phyloP scores from a whole-genome alignment of 148 eudicot genomes.

The Vaccinium macrocarpon region DNA sequence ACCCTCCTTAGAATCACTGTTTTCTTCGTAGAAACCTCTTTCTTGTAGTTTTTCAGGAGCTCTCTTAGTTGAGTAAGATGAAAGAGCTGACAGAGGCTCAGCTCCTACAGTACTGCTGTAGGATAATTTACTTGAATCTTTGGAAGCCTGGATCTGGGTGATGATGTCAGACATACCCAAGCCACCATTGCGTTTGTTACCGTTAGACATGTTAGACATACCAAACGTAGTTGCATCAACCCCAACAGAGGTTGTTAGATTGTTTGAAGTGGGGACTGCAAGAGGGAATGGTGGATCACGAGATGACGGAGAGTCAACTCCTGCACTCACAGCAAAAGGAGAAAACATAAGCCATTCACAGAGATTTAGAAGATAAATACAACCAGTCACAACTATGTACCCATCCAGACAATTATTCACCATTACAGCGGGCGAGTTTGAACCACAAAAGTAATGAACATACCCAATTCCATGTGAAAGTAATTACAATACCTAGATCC shows the following conservation, averaged over 20 bases:
- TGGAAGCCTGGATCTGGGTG: slow-evolving; percentile 76
- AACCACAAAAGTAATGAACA: neutral
- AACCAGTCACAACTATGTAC: neutral
- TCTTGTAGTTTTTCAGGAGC: slow-evolving; percentile 70
- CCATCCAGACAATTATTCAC: slow-evolving; percentile 3
- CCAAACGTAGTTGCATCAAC: slow-evolving; percentile 61
- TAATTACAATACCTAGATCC: slow-evolving; percentile 72
- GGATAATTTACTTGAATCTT: slow-evolving; percentile 63
- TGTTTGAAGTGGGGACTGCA: slow-evolving; percentile 92
- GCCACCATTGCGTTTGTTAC: slow-evolving; percentile 70
- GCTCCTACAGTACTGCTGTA: slow-evolving; percentile 47
- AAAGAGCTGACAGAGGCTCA: slow-evolving; percentile 53
- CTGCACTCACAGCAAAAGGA: slow-evolving; percentile 74
- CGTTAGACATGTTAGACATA: slow-evolving; percentile 44
- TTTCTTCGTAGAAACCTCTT: slow-evolving; percentile 59
- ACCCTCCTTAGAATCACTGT: slow-evolving; percentile 53
- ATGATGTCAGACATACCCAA: slow-evolving; percentile 65
- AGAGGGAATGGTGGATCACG: slow-evolving; percentile 97
- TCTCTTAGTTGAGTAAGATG: slow-evolving; percentile 62
- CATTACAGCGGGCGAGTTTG: neutral
- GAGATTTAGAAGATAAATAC: neutral
- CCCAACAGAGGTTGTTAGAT: slow-evolving; percentile 53
- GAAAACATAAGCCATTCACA: slow-evolving; percentile 1
- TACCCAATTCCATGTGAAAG: slow-evolving; percentile 11
- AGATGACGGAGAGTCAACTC: slow-evolving; percentile 98